phyloP scores from a whole-genome alignment of 2,329 filamentous ascomycete species.

The Elsinoe necatrix region DNA sequence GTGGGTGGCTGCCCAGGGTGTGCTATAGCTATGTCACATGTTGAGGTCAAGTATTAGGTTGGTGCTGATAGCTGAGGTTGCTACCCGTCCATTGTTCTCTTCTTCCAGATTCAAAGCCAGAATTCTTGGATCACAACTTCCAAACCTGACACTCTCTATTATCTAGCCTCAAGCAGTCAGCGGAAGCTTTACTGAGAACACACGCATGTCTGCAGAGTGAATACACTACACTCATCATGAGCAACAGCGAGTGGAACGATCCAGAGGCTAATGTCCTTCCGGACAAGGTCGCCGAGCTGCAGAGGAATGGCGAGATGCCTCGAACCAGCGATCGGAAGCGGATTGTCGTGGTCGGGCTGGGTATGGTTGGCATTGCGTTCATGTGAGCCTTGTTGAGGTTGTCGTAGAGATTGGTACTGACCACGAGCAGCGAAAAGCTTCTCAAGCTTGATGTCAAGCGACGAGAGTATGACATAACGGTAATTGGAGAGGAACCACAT shows the following conservation, averaged over 20 bases:
- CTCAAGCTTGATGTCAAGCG: constrained; percentile 72
- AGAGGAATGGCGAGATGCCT: constrained; percentile 28
- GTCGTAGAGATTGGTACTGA: neutral
- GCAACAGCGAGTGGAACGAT: constrained; percentile 40
- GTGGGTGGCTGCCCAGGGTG: constrained; percentile 1
- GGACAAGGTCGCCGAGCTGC: constrained; percentile 34
- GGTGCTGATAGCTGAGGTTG: neutral
- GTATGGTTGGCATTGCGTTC: constrained; percentile 86
- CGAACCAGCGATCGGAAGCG: constrained; percentile 46
- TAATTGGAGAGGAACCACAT: constrained; percentile 81
- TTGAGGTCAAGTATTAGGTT: constrained; percentile 13
- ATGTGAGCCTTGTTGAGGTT: constrained; percentile 50
- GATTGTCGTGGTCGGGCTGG: constrained; percentile 75
- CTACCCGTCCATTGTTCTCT: neutral
- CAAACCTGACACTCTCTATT: neutral
- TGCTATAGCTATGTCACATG: constrained; percentile 12
- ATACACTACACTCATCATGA: constrained; percentile 23
- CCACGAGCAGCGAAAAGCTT: constrained; percentile 63
- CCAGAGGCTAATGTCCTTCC: constrained; percentile 39
- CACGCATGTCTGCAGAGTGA: neutral
- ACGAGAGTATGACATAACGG: constrained; percentile 69
- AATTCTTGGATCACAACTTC: neutral
- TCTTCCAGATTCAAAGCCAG: neutral
- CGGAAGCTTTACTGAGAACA: neutral
- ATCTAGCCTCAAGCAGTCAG: neutral